These are phyloP conservation scores for Yamadazyma phyllophila DNA, from an alignment of 805 yeast species.

Conservation along the genomic window DNA sequence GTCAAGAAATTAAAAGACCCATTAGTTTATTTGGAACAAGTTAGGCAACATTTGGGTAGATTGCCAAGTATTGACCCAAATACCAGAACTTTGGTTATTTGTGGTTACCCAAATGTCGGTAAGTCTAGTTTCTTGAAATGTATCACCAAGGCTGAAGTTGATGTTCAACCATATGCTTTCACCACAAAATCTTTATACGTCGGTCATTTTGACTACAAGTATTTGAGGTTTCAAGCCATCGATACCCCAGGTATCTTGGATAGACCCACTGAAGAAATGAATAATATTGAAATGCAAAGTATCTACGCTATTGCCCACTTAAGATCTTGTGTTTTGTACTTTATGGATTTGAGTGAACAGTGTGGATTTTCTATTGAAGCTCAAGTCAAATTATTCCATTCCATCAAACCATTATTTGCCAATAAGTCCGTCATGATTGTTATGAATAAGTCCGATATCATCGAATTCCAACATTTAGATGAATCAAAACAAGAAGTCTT, in stretches of 20 bases:
- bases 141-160: slow-evolving; percentile 97
- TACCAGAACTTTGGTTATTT: slow-evolving; percentile 93
- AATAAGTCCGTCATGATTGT: slow-evolving; percentile 96
- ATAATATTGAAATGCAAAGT: slow-evolving; percentile 98
- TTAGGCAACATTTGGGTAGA: slow-evolving; percentile 98
- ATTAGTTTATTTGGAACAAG: slow-evolving; percentile 90
- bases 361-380: slow-evolving; percentile 98
- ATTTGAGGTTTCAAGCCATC: slow-evolving; percentile 95
- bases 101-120: slow-evolving; percentile 99
- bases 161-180: slow-evolving; percentile 99
- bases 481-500: slow-evolving; percentile 71
- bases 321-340: slow-evolving; percentile 92
- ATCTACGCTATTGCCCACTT: slow-evolving; percentile 98
- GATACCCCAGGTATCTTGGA: slow-evolving; percentile 99
- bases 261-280: slow-evolving; percentile 99
- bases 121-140: slow-evolving; percentile 91
- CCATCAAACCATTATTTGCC: slow-evolving; percentile 95
- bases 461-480: slow-evolving; percentile 79
- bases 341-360: slow-evolving; percentile 98
- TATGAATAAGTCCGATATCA: slow-evolving; percentile 90
- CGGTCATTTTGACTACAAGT: slow-evolving; percentile 98
- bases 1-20: slow-evolving; percentile 95
- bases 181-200: slow-evolving; percentile 96
- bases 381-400: slow-evolving; percentile 94
- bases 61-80: slow-evolving; percentile 97